These are phyloP conservation scores for Carex pumila DNA, from an alignment of 176 grass and related monocot species.

Conservation along the genomic window DNA sequence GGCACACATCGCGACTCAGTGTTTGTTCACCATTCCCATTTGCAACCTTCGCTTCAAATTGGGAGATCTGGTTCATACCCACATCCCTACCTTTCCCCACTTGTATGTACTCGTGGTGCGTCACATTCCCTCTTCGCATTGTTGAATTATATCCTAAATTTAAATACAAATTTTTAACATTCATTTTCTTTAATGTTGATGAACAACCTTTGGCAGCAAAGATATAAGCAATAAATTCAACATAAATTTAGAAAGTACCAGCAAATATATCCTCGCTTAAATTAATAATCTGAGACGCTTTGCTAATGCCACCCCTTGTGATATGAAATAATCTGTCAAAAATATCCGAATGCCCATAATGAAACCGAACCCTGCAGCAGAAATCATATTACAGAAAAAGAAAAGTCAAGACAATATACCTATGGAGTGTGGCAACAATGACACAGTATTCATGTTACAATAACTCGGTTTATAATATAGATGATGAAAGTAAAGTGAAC, in stretches of 20 bases:
- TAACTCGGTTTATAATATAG: not conserved
- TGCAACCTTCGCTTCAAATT: constrained; percentile 90
- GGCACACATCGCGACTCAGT: constrained; percentile 91
- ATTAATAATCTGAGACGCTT: constrained; percentile 93
- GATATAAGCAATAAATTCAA: not conserved
- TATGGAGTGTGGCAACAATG: not conserved
- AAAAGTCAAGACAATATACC: not conserved
- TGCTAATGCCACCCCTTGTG: constrained; percentile 94
- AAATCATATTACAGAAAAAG: not conserved
- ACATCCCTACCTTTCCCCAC: constrained; percentile 96
- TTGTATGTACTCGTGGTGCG: constrained; percentile 99
- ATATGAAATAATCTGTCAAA: constrained; percentile 99
- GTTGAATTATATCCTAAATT: constrained; percentile 84
- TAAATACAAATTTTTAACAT: not conserved
- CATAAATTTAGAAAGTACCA: constrained; percentile 35
- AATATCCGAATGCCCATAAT: constrained; percentile 97
- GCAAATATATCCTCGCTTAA: constrained; percentile 99
- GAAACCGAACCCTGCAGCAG: constrained; percentile 77
- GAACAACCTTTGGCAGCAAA: no score
- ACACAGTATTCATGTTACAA: not conserved
- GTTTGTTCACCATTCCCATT: constrained; percentile 98
- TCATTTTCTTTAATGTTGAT: no score
- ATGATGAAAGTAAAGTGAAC: not conserved
- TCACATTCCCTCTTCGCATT: constrained; percentile 77
- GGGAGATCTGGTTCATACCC: constrained; percentile 98